phyloP scores from a whole-genome alignment of 768 basidiomycete species.

The Mycena metata region DNA sequence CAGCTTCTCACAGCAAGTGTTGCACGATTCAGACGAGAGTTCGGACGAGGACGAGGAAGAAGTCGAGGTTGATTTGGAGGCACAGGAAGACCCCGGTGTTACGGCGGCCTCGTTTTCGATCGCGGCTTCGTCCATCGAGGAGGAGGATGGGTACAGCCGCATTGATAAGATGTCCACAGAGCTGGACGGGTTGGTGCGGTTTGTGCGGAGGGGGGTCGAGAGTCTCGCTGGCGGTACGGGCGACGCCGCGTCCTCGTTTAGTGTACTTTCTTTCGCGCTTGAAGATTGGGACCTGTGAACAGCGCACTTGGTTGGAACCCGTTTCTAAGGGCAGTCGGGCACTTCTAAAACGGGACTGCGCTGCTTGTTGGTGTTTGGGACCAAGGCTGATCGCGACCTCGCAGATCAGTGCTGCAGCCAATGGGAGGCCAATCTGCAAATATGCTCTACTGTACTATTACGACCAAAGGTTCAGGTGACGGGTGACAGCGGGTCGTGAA shows the following conservation, averaged over 20 bases:
- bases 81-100: constrained; percentile 44
- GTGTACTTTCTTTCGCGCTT: constrained; percentile 79
- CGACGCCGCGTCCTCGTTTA: constrained; percentile 74
- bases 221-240: constrained; percentile 72
- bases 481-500: too few relatives aligned
- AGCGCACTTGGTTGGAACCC: too few relatives aligned
- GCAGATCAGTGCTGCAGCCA: too few relatives aligned
- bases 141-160: constrained; percentile 62
- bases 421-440: too few relatives aligned
- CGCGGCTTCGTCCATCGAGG: constrained; percentile 52
- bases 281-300: constrained; percentile 81
- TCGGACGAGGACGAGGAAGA: constrained; percentile 66
- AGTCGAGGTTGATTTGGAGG: constrained; percentile 44
- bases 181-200: constrained; percentile 78
- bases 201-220: constrained; percentile 78
- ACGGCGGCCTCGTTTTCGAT: constrained; percentile 58
- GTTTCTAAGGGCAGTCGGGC: too few relatives aligned
- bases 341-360: too few relatives aligned
- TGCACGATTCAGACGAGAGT: constrained; percentile 47
- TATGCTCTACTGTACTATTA: too few relatives aligned
- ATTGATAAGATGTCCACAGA: constrained; percentile 78
- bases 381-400: too few relatives aligned
- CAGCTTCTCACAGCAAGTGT: constrained; percentile 63
- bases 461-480: too few relatives aligned
- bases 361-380: too few relatives aligned